Percentiles rank a stretch among this genome's conserved stretches.
phyloP scores from a whole-genome alignment of 208 protist species.

The Crithidia expoeki region DNA sequence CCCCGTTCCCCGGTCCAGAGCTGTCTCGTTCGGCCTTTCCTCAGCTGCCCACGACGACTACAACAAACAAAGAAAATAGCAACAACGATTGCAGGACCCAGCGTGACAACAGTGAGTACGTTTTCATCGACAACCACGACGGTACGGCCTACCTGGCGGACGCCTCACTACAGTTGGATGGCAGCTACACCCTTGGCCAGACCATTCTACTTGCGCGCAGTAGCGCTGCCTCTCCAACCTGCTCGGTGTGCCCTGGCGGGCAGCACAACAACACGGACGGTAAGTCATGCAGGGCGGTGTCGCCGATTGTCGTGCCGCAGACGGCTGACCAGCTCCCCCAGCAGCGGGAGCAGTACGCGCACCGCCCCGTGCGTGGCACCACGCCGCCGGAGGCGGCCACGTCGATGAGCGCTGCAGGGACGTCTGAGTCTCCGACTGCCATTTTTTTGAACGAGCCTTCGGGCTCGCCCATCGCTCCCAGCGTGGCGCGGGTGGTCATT shows the following conservation, averaged over 20 bases:
- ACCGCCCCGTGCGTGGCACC: slow-evolving; percentile 21
- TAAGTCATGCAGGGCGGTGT: neutral
- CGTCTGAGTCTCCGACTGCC: slow-evolving; percentile 14
- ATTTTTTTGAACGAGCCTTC: neutral
- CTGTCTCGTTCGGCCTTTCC: neutral
- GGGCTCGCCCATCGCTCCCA: slow-evolving; percentile 19
- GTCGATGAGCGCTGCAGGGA: neutral
- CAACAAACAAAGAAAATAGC: neutral
- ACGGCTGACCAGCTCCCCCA: slow-evolving; percentile 3
- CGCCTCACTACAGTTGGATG: slow-evolving; percentile 45
- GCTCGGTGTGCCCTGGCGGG: neutral
- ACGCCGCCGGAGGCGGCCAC: slow-evolving; percentile 6
- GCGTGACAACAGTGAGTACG: slow-evolving; percentile 28
- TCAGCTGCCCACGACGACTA: neutral
- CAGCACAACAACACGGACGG: neutral
- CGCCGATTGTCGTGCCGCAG: slow-evolving; percentile 28
- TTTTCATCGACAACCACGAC: slow-evolving; percentile 68
- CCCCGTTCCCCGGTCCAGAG: neutral
- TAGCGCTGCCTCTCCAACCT: neutral
- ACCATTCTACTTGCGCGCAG: slow-evolving; percentile 58
- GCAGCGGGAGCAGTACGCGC: slow-evolving; percentile 12
- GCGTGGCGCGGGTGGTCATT: slow-evolving; percentile 27
- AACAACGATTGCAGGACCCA: neutral
- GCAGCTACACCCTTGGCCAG: slow-evolving; percentile 50
- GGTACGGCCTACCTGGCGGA: slow-evolving; percentile 61